Evolutionary conservation across 768 basidiomycete genomes (phyloP), one percentile per base, ranked within the genome.

Genomic region (Russula vinacea): DNA sequence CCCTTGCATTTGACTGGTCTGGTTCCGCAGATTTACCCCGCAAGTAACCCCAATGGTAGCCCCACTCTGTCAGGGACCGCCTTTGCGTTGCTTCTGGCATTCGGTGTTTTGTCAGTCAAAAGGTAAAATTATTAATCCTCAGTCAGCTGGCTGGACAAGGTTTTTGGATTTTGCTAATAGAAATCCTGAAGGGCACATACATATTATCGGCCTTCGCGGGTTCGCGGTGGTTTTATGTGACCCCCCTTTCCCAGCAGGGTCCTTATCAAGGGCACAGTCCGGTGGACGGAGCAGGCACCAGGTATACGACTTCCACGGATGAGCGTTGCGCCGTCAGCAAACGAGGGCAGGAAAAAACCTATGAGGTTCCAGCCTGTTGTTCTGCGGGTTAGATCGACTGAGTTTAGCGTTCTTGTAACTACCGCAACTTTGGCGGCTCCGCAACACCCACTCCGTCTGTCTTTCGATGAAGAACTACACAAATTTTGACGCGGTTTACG

Each of bases 81-180:
- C n/a, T 75, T 81, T 74, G 14, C 67, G 69, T 78, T 54, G 80
- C 80, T 19, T 65, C 76, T 8, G 77, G 78, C 64, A 80, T 82
- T 56, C 76, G 70, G 42, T 35, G 17, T 71, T 76, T 32, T 81
- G 79, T 66, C 80, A 81, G 68, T 73, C 76, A 35, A 73, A 74
- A 64, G 79, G 80, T 63, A 82, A 82, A 73, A 73, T 78, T 49
- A 72, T 81, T 22, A 47, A 47, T 24, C n/a, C 11, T 22, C 39
- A 14, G 39, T 14, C 39, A 39, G 39, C 14, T 39, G 7, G 39
- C 14, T 39, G 7, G 6, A 35, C 39, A 44, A 22, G 44, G 7
- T 45, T 22, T n/a, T 5, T 45, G n/a, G 42, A 66, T 3, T 78
- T 80, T 65, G 76, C 75, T 62, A 67, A 71, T 51, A 71, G 2